phyloP scores from a whole-genome alignment of 1,284 basidiomycete genomes.

The Microbotryum saponariae region DNA sequence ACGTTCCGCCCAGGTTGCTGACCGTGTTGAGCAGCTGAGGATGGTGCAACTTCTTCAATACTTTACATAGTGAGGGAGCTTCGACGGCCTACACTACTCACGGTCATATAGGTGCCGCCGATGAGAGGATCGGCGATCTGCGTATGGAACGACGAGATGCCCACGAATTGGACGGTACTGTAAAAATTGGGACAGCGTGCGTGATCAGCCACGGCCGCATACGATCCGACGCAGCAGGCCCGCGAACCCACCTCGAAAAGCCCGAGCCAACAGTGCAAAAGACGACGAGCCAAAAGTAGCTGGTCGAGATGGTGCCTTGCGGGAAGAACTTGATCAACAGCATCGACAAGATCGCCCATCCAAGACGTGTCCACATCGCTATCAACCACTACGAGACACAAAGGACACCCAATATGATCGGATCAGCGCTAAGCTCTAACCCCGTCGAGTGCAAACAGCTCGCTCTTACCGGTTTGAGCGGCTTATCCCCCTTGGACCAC shows the following conservation, averaged over 20 bases:
- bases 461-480: slow-evolving; percentile 40
- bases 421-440: not conserved
- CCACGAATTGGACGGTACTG: slow-evolving; percentile 96
- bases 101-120: slow-evolving; percentile 97
- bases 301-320: slow-evolving; percentile 51
- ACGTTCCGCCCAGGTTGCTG: slow-evolving; percentile 93
- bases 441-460: slow-evolving; percentile 1
- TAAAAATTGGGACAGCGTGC: not conserved
- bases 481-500: slow-evolving; percentile 52
- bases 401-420: slow-evolving; percentile 36
- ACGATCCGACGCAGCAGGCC: not conserved
- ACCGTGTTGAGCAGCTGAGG: slow-evolving; percentile 84
- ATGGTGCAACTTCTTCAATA: too few species aligned
- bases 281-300: slow-evolving; percentile 73
- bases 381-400: slow-evolving; percentile 71
- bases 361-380: slow-evolving; percentile 82
- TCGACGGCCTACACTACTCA: slow-evolving; percentile 42
- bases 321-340: slow-evolving; percentile 81
- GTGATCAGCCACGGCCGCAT: not conserved
- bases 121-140: slow-evolving; percentile 94
- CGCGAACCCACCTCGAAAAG: slow-evolving; percentile 63
- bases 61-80: too few species aligned
- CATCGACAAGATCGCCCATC: slow-evolving; percentile 60
- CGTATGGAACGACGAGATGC: slow-evolving; percentile 96
- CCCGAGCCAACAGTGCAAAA: slow-evolving; percentile 74